Evolutionary conservation across 1,139 yeast genomes (phyloP).

Genomic region (Kurtzmaniella quercitrusa): DNA sequence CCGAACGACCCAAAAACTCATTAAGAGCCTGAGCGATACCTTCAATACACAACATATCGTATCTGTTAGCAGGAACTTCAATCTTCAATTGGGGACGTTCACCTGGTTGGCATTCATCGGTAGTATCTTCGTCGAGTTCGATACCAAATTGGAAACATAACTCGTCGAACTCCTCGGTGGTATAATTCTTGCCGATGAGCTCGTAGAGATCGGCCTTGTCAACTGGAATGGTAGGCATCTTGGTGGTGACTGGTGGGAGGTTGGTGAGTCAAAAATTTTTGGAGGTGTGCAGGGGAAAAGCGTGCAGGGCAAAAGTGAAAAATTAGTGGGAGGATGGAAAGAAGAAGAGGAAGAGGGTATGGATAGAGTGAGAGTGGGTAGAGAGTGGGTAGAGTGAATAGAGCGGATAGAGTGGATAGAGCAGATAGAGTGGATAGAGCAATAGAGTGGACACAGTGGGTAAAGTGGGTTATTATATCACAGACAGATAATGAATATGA

Average conservation of each 20-base stretch:
- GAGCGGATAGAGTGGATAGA: too few species aligned
- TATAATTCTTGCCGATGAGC: conserved; percentile 72
- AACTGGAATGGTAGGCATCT: conserved; percentile 94
- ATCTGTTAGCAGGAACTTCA: conserved; percentile 97
- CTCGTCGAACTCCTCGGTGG: conserved; percentile 93
- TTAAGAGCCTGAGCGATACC: conserved; percentile 95
- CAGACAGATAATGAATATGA: too few species aligned
- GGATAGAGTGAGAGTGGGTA: too few species aligned
- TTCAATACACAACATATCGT: conserved; percentile 96
- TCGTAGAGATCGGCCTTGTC: conserved; percentile 89
- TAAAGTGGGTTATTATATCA: too few species aligned
- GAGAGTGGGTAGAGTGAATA: too few species aligned
- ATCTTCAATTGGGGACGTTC: conserved; percentile 96
- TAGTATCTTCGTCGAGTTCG: conserved; percentile 94
- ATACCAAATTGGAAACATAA: conserved; percentile 96
- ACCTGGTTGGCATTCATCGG: conserved; percentile 69
- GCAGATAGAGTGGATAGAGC: too few species aligned
- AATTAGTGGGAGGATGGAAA: background rate
- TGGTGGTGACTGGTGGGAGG: conserved; percentile 9
- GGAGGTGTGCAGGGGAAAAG: conserved; percentile 1
- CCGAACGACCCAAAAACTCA: conserved; percentile 71
- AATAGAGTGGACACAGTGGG: too few species aligned
- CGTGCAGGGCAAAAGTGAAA: background rate
- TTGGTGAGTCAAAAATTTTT: conserved; percentile 5
- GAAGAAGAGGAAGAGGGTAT: too few species aligned